These are phyloP conservation scores for Mariannaea elegans DNA, from an alignment of 2,329 filamentous ascomycete species.

Conservation along the genomic window DNA sequence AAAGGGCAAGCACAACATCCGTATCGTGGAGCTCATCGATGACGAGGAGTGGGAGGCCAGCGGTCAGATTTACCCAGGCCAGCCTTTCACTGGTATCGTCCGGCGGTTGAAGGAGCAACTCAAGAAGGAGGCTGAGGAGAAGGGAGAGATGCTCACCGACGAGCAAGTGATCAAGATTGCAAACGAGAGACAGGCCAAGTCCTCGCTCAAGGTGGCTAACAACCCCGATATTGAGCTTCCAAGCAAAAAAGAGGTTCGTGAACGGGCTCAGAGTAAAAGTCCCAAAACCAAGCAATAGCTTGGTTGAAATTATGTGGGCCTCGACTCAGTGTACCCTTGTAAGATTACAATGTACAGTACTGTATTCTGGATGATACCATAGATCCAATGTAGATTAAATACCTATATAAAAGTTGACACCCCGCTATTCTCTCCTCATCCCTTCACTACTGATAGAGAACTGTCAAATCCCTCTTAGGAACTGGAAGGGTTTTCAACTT, in stretches of 20 bases:
- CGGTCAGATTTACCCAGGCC: constrained; percentile 62
- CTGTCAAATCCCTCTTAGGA: constrained; percentile 61
- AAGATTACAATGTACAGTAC: constrained; percentile 41
- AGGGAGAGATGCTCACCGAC: constrained; percentile 42
- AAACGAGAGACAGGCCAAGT: constrained; percentile 29
- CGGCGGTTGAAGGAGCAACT: constrained; percentile 53
- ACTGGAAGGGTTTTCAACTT: constrained; percentile 68
- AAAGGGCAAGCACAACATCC: constrained; percentile 70
- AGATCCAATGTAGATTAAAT: constrained; percentile 37
- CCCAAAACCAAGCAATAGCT: constrained; percentile 19
- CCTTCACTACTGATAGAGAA: constrained; percentile 54
- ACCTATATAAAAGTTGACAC: constrained; percentile 20
- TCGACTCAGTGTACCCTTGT: constrained; percentile 25
- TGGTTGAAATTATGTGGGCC: background rate
- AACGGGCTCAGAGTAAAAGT: constrained; percentile 29
- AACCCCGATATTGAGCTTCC: constrained; percentile 54
- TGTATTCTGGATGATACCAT: constrained; percentile 42
- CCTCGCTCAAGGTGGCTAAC: constrained; percentile 46
- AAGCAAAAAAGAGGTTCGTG: constrained; percentile 45
- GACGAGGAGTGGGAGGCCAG: constrained; percentile 62
- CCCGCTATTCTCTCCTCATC: background rate
- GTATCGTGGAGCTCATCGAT: constrained; percentile 66
- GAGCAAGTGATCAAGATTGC: constrained; percentile 38
- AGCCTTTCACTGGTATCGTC: constrained; percentile 59
- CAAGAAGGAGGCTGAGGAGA: constrained; percentile 45